These are phyloP conservation scores for Paradendryphiella salina DNA, from an alignment of 2,329 filamentous ascomycete species.

Conservation along the genomic window DNA sequence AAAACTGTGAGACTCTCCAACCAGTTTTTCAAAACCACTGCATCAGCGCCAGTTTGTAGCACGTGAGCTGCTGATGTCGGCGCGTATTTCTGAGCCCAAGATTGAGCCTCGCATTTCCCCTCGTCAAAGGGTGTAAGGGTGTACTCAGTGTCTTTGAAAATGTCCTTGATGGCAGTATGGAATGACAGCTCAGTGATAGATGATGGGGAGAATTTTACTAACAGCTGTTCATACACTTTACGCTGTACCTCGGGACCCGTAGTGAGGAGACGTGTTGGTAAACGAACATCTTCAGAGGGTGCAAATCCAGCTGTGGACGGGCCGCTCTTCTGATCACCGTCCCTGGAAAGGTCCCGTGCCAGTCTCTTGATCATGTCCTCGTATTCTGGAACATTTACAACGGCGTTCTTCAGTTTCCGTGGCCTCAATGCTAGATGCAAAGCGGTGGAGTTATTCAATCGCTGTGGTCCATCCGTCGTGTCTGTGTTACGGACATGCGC, in stretches of 20 bases:
- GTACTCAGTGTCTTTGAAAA: conserved; percentile 64
- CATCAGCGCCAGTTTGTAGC: conserved; percentile 73
- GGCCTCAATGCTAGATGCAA: conserved; percentile 13
- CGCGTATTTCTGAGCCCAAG: conserved; percentile 86
- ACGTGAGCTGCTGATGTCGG: conserved; percentile 71
- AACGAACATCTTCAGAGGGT: conserved; percentile 31
- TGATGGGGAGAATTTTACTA: conserved; percentile 20
- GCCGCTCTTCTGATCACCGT: background rate
- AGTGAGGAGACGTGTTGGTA: conserved; percentile 45
- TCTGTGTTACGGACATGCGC: conserved; percentile 45
- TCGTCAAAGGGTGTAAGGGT: conserved; percentile 78
- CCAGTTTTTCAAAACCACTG: conserved; percentile 76
- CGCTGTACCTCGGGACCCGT: conserved; percentile 48
- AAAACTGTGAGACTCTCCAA: conserved; percentile 74
- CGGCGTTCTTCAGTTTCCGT: conserved; percentile 49
- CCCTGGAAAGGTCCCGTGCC: conserved; percentile 22
- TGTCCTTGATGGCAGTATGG: conserved; percentile 63
- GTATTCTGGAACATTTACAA: conserved; percentile 23
- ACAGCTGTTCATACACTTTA: conserved; percentile 38
- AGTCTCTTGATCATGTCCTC: conserved; percentile 35
- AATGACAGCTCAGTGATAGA: conserved; percentile 2
- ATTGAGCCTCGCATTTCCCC: conserved; percentile 69
- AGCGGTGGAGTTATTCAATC: background rate
- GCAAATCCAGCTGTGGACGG: conserved; percentile 15
- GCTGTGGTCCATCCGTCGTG: background rate